Conservation (phyloP, 1,284 basidiomycete species). For the Pascua sp. region DNA sequence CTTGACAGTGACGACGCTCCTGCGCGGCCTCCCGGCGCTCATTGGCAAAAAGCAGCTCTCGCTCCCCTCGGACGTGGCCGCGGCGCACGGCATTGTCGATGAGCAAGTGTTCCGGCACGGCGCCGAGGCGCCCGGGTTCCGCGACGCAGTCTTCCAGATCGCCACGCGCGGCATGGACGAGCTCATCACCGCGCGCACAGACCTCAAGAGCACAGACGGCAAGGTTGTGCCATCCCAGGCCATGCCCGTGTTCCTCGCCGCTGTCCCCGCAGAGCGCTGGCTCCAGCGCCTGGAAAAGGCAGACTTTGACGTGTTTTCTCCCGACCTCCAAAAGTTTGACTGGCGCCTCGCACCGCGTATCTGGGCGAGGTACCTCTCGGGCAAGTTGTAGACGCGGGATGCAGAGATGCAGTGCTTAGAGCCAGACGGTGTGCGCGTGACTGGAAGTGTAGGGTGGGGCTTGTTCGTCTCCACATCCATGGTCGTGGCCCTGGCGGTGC, state of each 20-base stretch:
- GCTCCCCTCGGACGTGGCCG: slow-evolving; percentile 78
- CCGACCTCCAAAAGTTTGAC: slow-evolving; percentile 65
- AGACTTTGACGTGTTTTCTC: slow-evolving; percentile 79
- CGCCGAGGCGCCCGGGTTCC: slow-evolving; percentile 55
- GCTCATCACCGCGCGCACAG: slow-evolving; percentile 73
- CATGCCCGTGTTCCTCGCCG: slow-evolving; percentile 73
- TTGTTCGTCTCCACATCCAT: too few relatives aligned
- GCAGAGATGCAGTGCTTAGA: not conserved
- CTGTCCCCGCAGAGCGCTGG: slow-evolving; percentile 71
- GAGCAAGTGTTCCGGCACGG: slow-evolving; percentile 79
- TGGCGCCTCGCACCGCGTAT: slow-evolving; percentile 85
- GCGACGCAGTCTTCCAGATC: slow-evolving; percentile 76
- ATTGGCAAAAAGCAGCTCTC: slow-evolving; percentile 65
- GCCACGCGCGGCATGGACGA: slow-evolving; percentile 89
- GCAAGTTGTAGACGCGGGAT: slow-evolving; percentile 38
- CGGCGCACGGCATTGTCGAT: slow-evolving; percentile 73
- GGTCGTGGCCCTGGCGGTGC: too few relatives aligned
- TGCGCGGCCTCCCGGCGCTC: slow-evolving; percentile 74
- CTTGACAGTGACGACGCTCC: slow-evolving; percentile 55
- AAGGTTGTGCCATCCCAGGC: slow-evolving; percentile 60
- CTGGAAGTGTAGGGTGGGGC: too few relatives aligned
- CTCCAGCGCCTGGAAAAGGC: slow-evolving; percentile 65
- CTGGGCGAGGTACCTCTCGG: slow-evolving; percentile 61
- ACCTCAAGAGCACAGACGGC: slow-evolving; percentile 64
- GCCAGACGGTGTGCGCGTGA: too few relatives aligned